These are phyloP conservation scores for Cyclaneusma minus DNA, from an alignment of 2,329 filamentous ascomycete species.

Conservation along the genomic window DNA sequence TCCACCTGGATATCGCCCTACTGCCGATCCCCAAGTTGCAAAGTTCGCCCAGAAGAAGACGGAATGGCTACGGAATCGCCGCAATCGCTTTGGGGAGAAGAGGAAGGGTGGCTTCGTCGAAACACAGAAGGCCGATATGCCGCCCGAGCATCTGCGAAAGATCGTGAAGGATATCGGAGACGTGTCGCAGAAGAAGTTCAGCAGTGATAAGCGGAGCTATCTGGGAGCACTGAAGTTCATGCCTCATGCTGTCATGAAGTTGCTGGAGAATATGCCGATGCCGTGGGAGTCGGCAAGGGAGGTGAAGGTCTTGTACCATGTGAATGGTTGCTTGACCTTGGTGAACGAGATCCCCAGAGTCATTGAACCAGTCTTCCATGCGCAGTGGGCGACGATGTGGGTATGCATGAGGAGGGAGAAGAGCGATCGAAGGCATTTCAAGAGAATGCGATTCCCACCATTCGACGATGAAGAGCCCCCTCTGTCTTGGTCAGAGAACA, in stretches of 20 bases:
- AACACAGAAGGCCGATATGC: constrained; percentile 97
- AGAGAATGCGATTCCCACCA: constrained; percentile 95
- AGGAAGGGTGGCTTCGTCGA: constrained; percentile 92
- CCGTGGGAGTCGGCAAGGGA: constrained; percentile 94
- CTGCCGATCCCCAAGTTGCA: constrained; percentile 67
- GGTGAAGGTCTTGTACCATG: constrained; percentile 95
- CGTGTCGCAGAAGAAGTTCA: constrained; percentile 98
- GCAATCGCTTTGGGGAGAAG: constrained; percentile 93
- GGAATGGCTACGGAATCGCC: constrained; percentile 87
- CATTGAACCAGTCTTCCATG: constrained; percentile 94
- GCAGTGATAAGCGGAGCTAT: constrained; percentile 95
- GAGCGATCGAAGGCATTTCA: constrained; percentile 89
- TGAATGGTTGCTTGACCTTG: constrained; percentile 90
- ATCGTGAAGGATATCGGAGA: constrained; percentile 98
- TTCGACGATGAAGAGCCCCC: constrained; percentile 98
- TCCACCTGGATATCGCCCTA: constrained; percentile 71
- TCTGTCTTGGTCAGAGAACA: constrained; percentile 95
- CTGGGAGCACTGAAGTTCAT: constrained; percentile 96
- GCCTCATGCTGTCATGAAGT: constrained; percentile 94
- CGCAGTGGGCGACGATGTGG: constrained; percentile 99
- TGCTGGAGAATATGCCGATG: constrained; percentile 99
- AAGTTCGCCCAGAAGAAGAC: constrained; percentile 99
- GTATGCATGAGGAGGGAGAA: constrained; percentile 96
- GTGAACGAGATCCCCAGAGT: constrained; percentile 95
- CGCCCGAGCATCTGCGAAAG: constrained; percentile 93